These are phyloP conservation scores for Colletotrichum chrysophilum DNA, from an alignment of 2,329 filamentous ascomycete genomes.

Conservation along the genomic window DNA sequence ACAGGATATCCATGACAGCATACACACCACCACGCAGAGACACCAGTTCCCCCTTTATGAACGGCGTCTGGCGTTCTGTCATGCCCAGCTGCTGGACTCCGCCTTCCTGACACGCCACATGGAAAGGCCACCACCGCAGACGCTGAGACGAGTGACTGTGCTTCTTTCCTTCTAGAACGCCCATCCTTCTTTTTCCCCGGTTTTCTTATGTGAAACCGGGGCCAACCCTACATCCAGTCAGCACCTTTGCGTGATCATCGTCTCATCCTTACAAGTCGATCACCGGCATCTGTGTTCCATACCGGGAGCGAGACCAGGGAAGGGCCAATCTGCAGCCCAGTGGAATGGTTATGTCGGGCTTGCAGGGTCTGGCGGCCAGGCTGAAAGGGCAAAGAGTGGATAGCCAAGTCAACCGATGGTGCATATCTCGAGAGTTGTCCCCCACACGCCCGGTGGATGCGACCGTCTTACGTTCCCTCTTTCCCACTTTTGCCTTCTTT, in stretches of 20 bases:
- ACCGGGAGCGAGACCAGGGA: not conserved
- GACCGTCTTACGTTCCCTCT: not conserved
- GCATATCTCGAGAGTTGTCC: constrained; percentile 3
- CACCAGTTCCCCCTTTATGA: not conserved
- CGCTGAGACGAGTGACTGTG: not conserved
- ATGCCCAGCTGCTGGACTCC: not conserved
- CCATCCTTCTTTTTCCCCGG: not conserved
- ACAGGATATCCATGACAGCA: not conserved
- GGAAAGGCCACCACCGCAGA: not conserved
- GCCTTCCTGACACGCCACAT: constrained; percentile 5
- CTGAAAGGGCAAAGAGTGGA: not conserved
- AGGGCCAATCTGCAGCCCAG: not conserved
- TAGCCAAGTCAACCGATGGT: not conserved
- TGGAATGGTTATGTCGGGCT: not conserved
- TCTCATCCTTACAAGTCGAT: constrained; percentile 11
- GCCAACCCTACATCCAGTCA: not conserved
- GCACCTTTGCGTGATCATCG: constrained; percentile 6
- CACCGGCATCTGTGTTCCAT: not conserved
- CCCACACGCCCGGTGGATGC: not conserved
- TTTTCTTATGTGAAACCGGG: not conserved
- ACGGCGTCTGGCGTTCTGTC: not conserved
- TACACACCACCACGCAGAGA: not conserved
- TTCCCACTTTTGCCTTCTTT: not conserved
- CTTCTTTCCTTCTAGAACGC: constrained; percentile 1
- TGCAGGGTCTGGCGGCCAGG: not conserved